A percentile compares a stretch with the other conserved stretches of the same genome.
phyloP scores from a whole-genome alignment of 1,139 yeast genomes.

The Yamadazyma conglobata region DNA sequence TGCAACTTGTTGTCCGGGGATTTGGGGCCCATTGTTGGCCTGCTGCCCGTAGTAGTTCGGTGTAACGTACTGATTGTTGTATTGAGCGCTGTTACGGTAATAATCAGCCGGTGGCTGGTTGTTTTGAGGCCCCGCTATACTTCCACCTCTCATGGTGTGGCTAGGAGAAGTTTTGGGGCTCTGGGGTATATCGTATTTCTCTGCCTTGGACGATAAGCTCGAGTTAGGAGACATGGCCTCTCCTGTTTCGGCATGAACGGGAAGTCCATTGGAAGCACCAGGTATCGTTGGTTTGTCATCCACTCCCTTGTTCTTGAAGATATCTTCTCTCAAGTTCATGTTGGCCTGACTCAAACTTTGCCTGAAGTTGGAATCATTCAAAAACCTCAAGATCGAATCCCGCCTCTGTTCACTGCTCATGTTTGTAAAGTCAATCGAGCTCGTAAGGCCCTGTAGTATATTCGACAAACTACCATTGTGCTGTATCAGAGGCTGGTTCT shows the following conservation, averaged over 20 bases:
- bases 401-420: conserved; percentile 44
- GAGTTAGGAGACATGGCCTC: conserved; percentile 32
- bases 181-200: conserved; percentile 38
- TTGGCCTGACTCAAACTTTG: conserved; percentile 14
- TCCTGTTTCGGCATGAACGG: conserved; percentile 4
- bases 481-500: conserved; percentile 4
- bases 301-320: conserved; percentile 22
- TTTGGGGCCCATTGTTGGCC: conserved; percentile 2
- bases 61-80: conserved; percentile 3
- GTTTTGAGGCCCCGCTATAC: neutral
- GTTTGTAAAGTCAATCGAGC: conserved; percentile 37
- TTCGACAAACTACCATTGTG: conserved; percentile 31
- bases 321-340: conserved; percentile 35
- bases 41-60: conserved; percentile 3
- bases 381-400: conserved; percentile 38
- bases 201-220: conserved; percentile 33
- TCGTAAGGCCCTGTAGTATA: conserved; percentile 34
- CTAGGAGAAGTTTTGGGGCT: conserved; percentile 44
- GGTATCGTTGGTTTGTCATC: conserved; percentile 4
- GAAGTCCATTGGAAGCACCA: neutral
- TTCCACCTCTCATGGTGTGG: conserved; percentile 1
- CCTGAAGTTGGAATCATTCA: conserved; percentile 26
- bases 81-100: conserved; percentile 1
- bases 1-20: neutral
- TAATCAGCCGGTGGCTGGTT: conserved; percentile 1